A percentile compares a stretch with the other conserved stretches of the same genome.
Conservation (phyloP, 495 filamentous ascomycete genomes). For the Xeromyces bisporus region DNA sequence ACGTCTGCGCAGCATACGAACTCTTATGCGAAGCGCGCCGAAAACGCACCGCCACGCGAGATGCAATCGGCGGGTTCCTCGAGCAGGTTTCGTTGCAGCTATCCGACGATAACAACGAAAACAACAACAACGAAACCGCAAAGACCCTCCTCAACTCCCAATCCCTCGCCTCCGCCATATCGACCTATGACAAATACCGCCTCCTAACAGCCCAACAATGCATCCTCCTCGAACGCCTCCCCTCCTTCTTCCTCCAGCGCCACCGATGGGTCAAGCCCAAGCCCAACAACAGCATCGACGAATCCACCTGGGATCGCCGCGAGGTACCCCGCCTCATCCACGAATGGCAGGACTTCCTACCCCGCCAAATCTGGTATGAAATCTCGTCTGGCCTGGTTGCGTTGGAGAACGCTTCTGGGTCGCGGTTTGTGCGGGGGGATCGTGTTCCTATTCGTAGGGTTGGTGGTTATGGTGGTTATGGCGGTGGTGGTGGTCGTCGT, state of each 20-base stretch:
- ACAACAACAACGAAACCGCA: background rate
- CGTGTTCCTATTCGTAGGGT: too few relatives aligned
- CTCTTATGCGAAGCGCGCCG: conserved; percentile 14
- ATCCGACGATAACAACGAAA: conserved; percentile 1
- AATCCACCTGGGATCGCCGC: conserved; percentile 12
- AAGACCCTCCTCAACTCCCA: conserved; percentile 10
- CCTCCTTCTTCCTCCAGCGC: conserved; percentile 5
- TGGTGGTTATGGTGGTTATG: too few relatives aligned
- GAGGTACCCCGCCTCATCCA: conserved; percentile 26
- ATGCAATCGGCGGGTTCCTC: conserved; percentile 12
- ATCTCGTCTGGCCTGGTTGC: conserved; percentile 12
- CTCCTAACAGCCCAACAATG: conserved; percentile 18
- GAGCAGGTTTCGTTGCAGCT: background rate
- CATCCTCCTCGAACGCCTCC: conserved; percentile 8
- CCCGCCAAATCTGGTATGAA: conserved; percentile 16
- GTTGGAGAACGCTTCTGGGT: conserved; percentile 5
- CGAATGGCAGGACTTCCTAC: conserved; percentile 35
- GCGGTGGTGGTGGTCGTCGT: too few relatives aligned
- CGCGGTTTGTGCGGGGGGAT: background rate
- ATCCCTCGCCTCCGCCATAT: conserved; percentile 19
- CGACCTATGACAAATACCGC: conserved; percentile 20
- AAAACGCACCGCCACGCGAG: conserved; percentile 11
- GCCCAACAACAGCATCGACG: conserved; percentile 1
- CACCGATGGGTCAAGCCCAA: conserved; percentile 10
- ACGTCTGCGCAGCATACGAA: conserved; percentile 17